These are phyloP conservation scores for Paraphaeosphaeria minitans DNA, from an alignment of 2,329 filamentous ascomycete genomes.

Conservation along the genomic window DNA sequence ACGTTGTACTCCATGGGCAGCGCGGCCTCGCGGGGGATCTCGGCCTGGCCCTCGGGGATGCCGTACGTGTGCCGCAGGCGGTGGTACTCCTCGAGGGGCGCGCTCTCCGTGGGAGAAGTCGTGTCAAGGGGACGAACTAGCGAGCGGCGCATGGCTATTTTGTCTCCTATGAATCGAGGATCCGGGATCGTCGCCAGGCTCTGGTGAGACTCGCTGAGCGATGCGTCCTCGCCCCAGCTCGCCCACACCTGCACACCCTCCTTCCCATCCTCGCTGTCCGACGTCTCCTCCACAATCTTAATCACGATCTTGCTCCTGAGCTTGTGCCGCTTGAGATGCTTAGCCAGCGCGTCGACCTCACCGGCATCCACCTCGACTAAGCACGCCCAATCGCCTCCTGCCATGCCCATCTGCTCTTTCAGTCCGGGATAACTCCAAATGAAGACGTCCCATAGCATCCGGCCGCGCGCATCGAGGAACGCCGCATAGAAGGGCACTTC, in stretches of 20 bases:
- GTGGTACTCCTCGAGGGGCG: constrained; percentile 61
- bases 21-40: constrained; percentile 72
- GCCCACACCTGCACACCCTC: constrained; percentile 70
- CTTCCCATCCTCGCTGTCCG: background rate
- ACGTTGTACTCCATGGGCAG: constrained; percentile 90
- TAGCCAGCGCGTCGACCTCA: constrained; percentile 66
- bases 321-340: constrained; percentile 84
- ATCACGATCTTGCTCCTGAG: constrained; percentile 79
- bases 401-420: constrained; percentile 22
- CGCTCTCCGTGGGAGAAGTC: background rate
- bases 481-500: constrained; percentile 66
- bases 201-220: constrained; percentile 8
- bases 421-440: constrained; percentile 63
- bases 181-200: constrained; percentile 26
- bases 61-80: constrained; percentile 79
- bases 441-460: constrained; percentile 88
- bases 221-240: constrained; percentile 62
- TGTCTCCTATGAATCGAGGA: constrained; percentile 22
- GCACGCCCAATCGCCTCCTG: constrained; percentile 58
- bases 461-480: constrained; percentile 81
- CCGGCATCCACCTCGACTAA: constrained; percentile 81
- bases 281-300: constrained; percentile 60
- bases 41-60: constrained; percentile 81
- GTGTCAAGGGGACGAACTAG: constrained; percentile 13
- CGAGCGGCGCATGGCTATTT: constrained; percentile 16